Evolutionary conservation across 495 filamentous ascomycete genomes (phyloP).

Genomic region (Letharia lupina): DNA sequence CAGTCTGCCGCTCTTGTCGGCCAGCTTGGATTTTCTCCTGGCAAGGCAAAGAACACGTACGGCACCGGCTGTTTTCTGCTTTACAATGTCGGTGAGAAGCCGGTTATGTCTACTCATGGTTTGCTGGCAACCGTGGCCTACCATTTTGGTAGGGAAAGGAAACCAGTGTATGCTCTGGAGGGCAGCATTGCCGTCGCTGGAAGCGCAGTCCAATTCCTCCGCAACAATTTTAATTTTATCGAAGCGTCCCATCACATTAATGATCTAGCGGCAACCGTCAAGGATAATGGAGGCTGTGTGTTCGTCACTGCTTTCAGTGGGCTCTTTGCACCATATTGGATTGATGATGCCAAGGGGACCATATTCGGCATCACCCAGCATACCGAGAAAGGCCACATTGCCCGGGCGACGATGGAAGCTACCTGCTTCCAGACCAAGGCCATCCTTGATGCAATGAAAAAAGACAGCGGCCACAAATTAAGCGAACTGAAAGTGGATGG

Average conservation of each 20-base stretch:
- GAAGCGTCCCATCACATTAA: conserved; percentile 69
- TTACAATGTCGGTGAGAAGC: conserved; percentile 86
- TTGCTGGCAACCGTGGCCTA: conserved; percentile 83
- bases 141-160: conserved; percentile 59
- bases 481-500: conserved; percentile 80
- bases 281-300: conserved; percentile 85
- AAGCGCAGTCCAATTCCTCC: conserved; percentile 80
- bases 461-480: conserved; percentile 73
- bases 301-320: conserved; percentile 97
- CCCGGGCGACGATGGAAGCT: conserved; percentile 87
- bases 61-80: conserved; percentile 93
- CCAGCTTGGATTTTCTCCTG: conserved; percentile 81
- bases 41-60: conserved; percentile 91
- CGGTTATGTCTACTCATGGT: conserved; percentile 84
- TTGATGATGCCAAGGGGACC: conserved; percentile 89
- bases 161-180: conserved; percentile 84
- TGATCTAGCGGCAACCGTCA: conserved; percentile 69
- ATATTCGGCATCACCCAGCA: conserved; percentile 85
- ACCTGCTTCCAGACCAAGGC: conserved; percentile 94
- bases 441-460: conserved; percentile 90
- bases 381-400: conserved; percentile 84
- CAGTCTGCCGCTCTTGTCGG: conserved; percentile 90
- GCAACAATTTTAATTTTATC: conserved; percentile 83
- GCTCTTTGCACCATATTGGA: conserved; percentile 97
- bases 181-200: conserved; percentile 89